These are phyloP conservation scores for Serendipita sp. DNA, from an alignment of 768 basidiomycete species.

Conservation along the genomic window DNA sequence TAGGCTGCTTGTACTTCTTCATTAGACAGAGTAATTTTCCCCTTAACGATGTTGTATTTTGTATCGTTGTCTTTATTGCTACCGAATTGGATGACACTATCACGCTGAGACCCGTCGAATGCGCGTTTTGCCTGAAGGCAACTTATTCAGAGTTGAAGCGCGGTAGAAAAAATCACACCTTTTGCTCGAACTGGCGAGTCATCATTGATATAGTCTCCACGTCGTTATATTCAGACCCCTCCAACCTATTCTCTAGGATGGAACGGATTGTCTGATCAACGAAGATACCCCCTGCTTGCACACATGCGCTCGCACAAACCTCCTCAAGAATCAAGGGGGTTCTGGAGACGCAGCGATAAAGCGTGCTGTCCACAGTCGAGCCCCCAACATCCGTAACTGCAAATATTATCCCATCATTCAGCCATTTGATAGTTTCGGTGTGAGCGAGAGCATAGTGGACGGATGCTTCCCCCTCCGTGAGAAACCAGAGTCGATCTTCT, in stretches of 20 bases:
- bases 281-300: background rate
- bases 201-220: background rate
- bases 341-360: background rate
- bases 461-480: conserved; percentile 9
- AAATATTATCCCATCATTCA: background rate
- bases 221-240: background rate
- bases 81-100: conserved; percentile 1
- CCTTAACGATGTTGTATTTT: background rate
- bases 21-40: background rate
- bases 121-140: conserved; percentile 3
- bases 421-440: background rate
- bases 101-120: conserved; percentile 1
- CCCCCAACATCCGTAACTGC: background rate
- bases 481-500: conserved; percentile 14
- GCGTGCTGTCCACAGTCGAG: conserved; percentile 5
- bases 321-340: conserved; percentile 6
- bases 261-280: background rate
- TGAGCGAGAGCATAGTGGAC: conserved; percentile 4
- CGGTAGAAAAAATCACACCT: background rate
- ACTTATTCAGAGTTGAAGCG: background rate
- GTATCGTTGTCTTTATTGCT: conserved; percentile 5
- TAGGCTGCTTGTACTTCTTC: background rate
- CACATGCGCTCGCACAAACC: conserved; percentile 7
- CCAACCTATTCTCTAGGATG: conserved; percentile 2
- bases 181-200: background rate